A percentile compares a stretch with the other conserved stretches of the same genome.
These are phyloP conservation scores for Xerophyta viscosa DNA, from an alignment of 106 monocot species.

Conservation along the genomic window DNA sequence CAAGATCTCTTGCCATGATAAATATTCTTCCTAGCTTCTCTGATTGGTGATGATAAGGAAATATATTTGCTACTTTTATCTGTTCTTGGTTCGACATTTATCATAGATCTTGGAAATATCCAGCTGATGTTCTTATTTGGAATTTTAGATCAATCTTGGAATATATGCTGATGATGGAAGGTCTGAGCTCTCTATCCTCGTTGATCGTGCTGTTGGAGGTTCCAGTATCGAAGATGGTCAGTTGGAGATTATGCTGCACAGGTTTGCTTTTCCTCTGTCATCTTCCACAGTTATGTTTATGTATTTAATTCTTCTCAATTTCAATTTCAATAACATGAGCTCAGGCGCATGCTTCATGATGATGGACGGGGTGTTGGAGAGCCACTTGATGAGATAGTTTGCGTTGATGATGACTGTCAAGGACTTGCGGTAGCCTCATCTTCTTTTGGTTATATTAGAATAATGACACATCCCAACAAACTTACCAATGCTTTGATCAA, in stretches of 20 bases:
- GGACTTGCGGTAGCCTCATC: slow-evolving; percentile 67
- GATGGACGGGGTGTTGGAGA: slow-evolving; percentile 62
- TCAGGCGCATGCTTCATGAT: slow-evolving; percentile 48
- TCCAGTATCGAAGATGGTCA: slow-evolving; percentile 61
- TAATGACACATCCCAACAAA: too few relatives aligned
- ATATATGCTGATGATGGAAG: slow-evolving; percentile 42
- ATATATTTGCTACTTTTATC: too few relatives aligned
- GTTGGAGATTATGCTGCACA: slow-evolving; percentile 71
- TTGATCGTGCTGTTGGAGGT: slow-evolving; percentile 60
- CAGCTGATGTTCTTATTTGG: too few relatives aligned
- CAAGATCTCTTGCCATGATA: too few relatives aligned
- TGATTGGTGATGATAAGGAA: too few relatives aligned
- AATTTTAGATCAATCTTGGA: slow-evolving; percentile 58
- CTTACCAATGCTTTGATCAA: too few relatives aligned
- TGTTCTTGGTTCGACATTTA: too few relatives aligned
- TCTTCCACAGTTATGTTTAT: neutral
- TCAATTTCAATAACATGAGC: neutral
- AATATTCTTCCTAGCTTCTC: too few relatives aligned
- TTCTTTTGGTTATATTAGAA: too few relatives aligned
- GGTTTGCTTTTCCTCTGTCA: slow-evolving; percentile 11
- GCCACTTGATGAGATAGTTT: slow-evolving; percentile 65
- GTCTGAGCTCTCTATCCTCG: slow-evolving; percentile 55
- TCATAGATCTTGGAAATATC: too few relatives aligned
- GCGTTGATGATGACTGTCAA: slow-evolving; percentile 24
- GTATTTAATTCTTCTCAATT: neutral